A percentile compares a stretch with the other conserved stretches of the same genome.
Conservation (phyloP, 371 early-diverging fungal species). For the Capillidium rhysosporum region DNA sequence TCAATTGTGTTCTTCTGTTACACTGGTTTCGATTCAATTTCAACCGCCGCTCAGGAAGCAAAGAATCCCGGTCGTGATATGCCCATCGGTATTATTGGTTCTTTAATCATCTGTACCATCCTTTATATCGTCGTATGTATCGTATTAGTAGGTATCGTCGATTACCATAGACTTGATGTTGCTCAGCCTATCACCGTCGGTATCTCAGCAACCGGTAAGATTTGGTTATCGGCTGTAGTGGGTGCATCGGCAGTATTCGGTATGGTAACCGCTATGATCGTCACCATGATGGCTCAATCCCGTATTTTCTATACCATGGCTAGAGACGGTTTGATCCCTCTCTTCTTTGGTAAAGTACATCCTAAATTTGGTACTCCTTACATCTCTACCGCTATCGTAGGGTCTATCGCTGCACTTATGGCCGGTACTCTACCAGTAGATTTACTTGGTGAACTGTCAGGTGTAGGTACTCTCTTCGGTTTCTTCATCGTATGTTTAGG, state of each 20-base stretch:
- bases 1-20: conserved; percentile 76
- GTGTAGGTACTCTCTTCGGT: conserved; percentile 65
- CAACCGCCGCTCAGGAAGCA: conserved; percentile 73
- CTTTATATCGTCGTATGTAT: conserved; percentile 51
- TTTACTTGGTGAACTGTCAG: conserved; percentile 63
- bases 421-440: conserved; percentile 64
- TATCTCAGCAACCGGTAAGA: conserved; percentile 27
- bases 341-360: conserved; percentile 21
- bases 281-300: conserved; percentile 56
- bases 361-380: conserved; percentile 45
- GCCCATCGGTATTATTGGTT: conserved; percentile 69
- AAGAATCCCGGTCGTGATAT: conserved; percentile 61
- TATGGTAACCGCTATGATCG: conserved; percentile 54
- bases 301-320: conserved; percentile 82
- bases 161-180: conserved; percentile 26
- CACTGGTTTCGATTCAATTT: conserved; percentile 78
- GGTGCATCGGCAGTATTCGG: conserved; percentile 36
- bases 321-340: conserved; percentile 12
- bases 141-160: conserved; percentile 56
- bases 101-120: conserved; percentile 49
- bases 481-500: conserved; percentile 67
- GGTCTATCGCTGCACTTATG: conserved; percentile 39
- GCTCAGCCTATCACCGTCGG: conserved; percentile 46
- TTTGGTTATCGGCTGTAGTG: conserved; percentile 29
- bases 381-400: conserved; percentile 41